Percentiles rank a stretch among this genome's conserved stretches.
Conservation (phyloP, 2,329 filamentous ascomycete genomes). For the Aureobasidium mangrovei region DNA sequence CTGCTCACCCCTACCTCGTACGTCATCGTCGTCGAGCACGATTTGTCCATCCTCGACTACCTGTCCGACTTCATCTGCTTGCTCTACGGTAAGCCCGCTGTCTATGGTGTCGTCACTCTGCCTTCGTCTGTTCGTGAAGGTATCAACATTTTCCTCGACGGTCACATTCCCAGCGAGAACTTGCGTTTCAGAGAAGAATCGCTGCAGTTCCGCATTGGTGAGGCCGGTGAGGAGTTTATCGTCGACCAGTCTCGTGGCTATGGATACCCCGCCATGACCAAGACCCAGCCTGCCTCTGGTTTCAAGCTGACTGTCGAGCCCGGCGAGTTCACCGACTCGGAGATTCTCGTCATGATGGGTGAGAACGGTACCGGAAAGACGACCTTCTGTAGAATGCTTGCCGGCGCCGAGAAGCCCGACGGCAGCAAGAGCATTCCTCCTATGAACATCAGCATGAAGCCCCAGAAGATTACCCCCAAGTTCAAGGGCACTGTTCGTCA, state of each 20-base stretch:
- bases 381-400: constrained; percentile 94
- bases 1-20: constrained; percentile 85
- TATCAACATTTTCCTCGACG: constrained; percentile 98
- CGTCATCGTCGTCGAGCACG: constrained; percentile 98
- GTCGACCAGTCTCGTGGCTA: constrained; percentile 79
- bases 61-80: constrained; percentile 98
- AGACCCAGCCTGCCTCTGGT: constrained; percentile 63
- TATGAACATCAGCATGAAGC: constrained; percentile 99
- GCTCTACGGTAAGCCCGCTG: constrained; percentile 87
- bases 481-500: constrained; percentile 95
- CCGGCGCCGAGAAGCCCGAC: constrained; percentile 88
- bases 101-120: constrained; percentile 95
- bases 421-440: constrained; percentile 67
- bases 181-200: constrained; percentile 96
- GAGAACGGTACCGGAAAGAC: constrained; percentile 99
- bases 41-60: constrained; percentile 96
- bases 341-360: constrained; percentile 99
- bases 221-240: constrained; percentile 80
- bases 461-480: constrained; percentile 97
- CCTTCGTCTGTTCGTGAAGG: constrained; percentile 95
- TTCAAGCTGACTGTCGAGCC: constrained; percentile 77
- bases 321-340: constrained; percentile 91
- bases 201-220: constrained; percentile 86
- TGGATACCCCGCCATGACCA: constrained; percentile 81
- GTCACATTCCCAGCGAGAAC: constrained; percentile 97